Percentiles rank a stretch among this genome's conserved stretches.
These are phyloP conservation scores for Misopates orontium DNA, from an alignment of 257 asterid species.

Conservation along the genomic window DNA sequence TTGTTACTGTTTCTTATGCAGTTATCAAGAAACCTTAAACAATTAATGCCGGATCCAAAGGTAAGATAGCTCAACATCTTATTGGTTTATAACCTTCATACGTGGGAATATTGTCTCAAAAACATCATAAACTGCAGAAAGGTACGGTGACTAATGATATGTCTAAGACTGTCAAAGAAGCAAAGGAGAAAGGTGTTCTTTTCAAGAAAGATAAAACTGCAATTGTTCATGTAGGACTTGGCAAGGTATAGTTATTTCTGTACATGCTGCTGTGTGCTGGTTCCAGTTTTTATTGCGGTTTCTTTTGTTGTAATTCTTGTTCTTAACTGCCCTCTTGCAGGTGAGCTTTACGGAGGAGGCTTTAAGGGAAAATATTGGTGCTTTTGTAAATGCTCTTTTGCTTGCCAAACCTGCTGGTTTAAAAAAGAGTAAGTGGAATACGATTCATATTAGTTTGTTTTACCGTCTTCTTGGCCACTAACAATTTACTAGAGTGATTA, in stretches of 20 bases:
- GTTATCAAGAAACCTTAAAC: conserved; percentile 73
- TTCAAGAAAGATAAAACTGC: conserved; percentile 97
- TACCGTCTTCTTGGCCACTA: not conserved
- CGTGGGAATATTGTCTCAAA: conserved; percentile 31
- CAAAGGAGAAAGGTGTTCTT: conserved; percentile 63
- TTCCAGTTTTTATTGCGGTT: not conserved
- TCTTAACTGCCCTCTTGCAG: conserved; percentile 42
- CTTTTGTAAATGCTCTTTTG: conserved; percentile 87
- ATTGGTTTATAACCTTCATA: conserved; percentile 22
- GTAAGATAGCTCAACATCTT: conserved; percentile 40
- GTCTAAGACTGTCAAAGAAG: conserved; percentile 67
- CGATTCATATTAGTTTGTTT: not conserved
- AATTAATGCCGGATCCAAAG: conserved; percentile 81
- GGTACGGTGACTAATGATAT: conserved; percentile 87
- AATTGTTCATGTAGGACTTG: conserved; percentile 92
- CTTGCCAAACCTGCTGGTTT: conserved; percentile 89
- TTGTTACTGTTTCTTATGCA: conserved; percentile 34
- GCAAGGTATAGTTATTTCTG: conserved; percentile 60
- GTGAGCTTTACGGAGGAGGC: conserved; percentile 74
- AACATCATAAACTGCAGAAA: conserved; percentile 56
- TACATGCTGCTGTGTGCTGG: conserved; percentile 12
- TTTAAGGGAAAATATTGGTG: conserved; percentile 82
- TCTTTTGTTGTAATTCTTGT: conserved; percentile 4
- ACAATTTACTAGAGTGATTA: too few relatives aligned
- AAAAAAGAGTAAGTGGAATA: conserved; percentile 81